Evolutionary conservation across 495 filamentous ascomycete genomes (phyloP).

Genomic region (Astrocystis sublimbata): DNA sequence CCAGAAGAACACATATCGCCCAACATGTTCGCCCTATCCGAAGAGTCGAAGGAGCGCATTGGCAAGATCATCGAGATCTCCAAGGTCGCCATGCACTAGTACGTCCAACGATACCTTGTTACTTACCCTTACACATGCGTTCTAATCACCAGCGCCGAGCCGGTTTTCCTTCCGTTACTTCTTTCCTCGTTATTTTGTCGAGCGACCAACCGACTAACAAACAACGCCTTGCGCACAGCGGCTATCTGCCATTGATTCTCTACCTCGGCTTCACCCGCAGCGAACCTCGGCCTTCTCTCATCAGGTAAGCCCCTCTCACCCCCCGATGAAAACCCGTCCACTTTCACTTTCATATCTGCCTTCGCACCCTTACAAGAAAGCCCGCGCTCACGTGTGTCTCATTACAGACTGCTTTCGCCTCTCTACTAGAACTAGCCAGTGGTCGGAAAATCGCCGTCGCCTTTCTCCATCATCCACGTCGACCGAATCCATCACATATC

Average conservation of each 20-base stretch:
- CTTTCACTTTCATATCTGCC: too few relatives aligned
- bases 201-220: slow-evolving; percentile 36
- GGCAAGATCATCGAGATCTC: slow-evolving; percentile 92
- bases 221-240: slow-evolving; percentile 65
- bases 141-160: too few relatives aligned
- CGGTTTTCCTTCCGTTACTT: too few relatives aligned
- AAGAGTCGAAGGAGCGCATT: slow-evolving; percentile 98
- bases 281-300: slow-evolving; percentile 86
- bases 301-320: slow-evolving; percentile 65
- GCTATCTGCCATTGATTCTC: slow-evolving; percentile 94
- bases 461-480: too few relatives aligned
- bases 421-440: slow-evolving; percentile 57
- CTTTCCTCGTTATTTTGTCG: neutral
- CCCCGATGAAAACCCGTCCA: too few relatives aligned
- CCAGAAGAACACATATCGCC: neutral
- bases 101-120: too few relatives aligned
- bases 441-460: too few relatives aligned
- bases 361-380: neutral
- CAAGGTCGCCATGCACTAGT: slow-evolving; percentile 97
- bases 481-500: too few relatives aligned
- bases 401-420: slow-evolving; percentile 67
- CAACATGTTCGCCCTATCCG: slow-evolving; percentile 85
- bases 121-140: too few relatives aligned
- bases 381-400: neutral
- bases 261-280: slow-evolving; percentile 97